Base-by-base conservation (phyloP, 2,329 filamentous ascomycete genomes). In the Fusarium beomiforme region DNA sequence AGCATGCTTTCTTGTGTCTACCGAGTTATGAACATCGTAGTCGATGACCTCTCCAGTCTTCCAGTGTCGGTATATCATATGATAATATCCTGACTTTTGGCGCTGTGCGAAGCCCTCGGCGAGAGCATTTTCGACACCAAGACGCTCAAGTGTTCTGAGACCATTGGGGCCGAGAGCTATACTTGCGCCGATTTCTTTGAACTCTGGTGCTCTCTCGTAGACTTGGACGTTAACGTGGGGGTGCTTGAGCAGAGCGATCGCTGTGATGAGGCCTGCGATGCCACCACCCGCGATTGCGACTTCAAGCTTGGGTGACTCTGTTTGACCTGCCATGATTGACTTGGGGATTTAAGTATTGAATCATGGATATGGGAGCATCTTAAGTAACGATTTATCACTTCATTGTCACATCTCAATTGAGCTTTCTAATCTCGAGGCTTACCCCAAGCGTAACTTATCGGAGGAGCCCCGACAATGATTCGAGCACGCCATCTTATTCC, bases 81-180 rank as follows among this genome's bases (percentile, higher is more conserved):
- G 46, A n/a, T 29, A 21, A n/a, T 29, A 21, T 4, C 34, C 26
- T 3, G 31, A 51, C 19, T 23, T 51, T 19, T 58, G 43, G 2
- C 43, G 43, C 2, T 49, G 46, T 2, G 33, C 33, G 9, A 51
- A 51, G 4, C 55, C 55, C 12, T 49, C 46, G 3, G 43, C 43
- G 8, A 51, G 16, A 1, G 55, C 55, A 17, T 51, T 49, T 2
- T 37, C 9, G 1, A 39, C 55, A 13, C 19, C 43, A 6, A 58
- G 43, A 1, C 46, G 21, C 2, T 33, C 44, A 46, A 88, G 75
- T 1, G 85, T 85, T 39, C 83, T 82, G 77, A 88, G 81, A 1
- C 86, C 86, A 74, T 88, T 88, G 2, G 85, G 85, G 5, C 86
- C 86, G 0, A 87, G 78, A 2, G 83, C 85, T 21, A 86, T 85